A percentile compares a stretch with the other conserved stretches of the same genome.
phyloP scores from a whole-genome alignment of 768 basidiomycete species.

The Tephrocybe sp. region DNA sequence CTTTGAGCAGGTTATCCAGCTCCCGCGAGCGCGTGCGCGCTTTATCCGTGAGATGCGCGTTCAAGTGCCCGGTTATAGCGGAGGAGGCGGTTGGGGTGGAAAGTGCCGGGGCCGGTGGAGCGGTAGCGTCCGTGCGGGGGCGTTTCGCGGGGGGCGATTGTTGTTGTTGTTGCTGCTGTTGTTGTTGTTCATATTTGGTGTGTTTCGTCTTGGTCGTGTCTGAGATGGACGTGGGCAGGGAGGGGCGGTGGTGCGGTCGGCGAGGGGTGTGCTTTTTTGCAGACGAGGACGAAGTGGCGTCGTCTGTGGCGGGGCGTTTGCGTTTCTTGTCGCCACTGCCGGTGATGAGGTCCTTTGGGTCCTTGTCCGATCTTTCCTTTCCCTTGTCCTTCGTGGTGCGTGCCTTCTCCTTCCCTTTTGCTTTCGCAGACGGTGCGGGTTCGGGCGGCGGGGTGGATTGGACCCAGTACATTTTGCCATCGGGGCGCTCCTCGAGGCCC shows the following conservation, averaged over 20 bases:
- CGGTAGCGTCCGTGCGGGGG: no score
- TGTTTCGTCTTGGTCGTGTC: background rate
- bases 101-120: no score
- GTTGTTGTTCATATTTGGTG: background rate
- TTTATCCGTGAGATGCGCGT: no score
- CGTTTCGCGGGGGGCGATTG: background rate
- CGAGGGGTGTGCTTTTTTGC: no score
- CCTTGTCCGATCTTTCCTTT: background rate
- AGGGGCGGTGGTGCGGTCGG: background rate
- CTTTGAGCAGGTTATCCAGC: no score
- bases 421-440: background rate
- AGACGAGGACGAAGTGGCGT: no score
- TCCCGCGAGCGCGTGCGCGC: background rate
- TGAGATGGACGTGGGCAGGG: background rate
- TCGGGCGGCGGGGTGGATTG: no score
- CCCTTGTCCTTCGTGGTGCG: background rate
- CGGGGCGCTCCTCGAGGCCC: background rate
- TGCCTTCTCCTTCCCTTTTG: background rate
- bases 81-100: no score
- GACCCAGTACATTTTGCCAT: constrained; percentile 7
- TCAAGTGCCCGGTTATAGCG: no score
- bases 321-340: no score
- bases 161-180: background rate
- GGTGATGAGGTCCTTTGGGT: background rate
- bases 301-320: no score